phyloP scores from a whole-genome alignment of 139 green algal genomes.

The Desmodesmus armatus region DNA sequence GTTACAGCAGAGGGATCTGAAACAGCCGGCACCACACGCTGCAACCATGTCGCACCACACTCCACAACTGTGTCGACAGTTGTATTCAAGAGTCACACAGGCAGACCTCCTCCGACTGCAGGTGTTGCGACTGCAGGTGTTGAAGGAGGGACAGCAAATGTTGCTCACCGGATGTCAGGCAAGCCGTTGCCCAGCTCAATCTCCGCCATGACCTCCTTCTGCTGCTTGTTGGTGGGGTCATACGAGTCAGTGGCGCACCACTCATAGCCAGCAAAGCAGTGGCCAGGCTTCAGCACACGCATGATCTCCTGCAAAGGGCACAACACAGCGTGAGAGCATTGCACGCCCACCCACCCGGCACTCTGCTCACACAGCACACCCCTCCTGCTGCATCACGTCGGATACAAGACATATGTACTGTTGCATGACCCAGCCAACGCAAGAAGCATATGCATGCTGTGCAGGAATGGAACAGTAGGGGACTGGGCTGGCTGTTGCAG shows the following conservation, averaged over 20 bases:
- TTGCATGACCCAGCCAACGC: too few relatives aligned
- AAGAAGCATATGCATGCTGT: too few relatives aligned
- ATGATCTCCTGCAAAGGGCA: conserved; percentile 58
- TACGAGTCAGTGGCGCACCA: conserved; percentile 76
- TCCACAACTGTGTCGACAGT: too few relatives aligned
- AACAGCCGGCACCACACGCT: too few relatives aligned
- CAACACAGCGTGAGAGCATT: not conserved
- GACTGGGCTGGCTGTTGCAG: not conserved
- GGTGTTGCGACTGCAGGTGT: too few relatives aligned
- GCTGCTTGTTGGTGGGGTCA: conserved; percentile 67
- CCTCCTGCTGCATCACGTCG: not conserved
- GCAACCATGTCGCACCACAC: too few relatives aligned
- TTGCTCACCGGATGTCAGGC: conserved; percentile 63
- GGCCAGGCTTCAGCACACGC: conserved; percentile 77
- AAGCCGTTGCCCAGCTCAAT: conserved; percentile 82
- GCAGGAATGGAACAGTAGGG: too few relatives aligned
- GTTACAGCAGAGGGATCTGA: too few relatives aligned
- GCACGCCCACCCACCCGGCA: not conserved
- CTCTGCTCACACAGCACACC: not conserved
- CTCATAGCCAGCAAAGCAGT: conserved; percentile 74
- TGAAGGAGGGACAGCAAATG: too few relatives aligned
- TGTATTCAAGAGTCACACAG: too few relatives aligned
- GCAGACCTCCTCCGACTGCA: too few relatives aligned
- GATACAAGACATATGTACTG: not conserved
- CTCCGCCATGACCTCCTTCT: conserved; percentile 70